Percentiles rank a stretch among this genome's conserved stretches.
phyloP scores from a whole-genome alignment of 2,329 filamentous ascomycete species.

The Xylariales sp. region DNA sequence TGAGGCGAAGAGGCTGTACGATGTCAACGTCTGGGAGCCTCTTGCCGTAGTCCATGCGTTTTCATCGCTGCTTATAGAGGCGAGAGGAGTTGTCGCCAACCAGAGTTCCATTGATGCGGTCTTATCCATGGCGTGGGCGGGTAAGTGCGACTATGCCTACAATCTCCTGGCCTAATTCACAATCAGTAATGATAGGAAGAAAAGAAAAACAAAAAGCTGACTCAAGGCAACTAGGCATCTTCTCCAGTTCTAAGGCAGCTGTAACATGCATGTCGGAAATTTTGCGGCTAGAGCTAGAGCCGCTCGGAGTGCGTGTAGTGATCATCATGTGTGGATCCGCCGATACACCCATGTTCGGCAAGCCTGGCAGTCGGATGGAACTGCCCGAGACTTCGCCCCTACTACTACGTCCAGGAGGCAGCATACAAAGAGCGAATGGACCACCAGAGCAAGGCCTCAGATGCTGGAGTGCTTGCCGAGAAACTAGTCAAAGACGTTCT shows the following conservation, averaged over 20 bases:
- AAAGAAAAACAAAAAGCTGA: too few species aligned
- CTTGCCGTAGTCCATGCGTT: neutral
- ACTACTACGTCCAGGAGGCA: neutral
- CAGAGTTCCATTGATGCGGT: neutral
- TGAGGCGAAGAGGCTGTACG: neutral
- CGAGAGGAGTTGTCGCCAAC: neutral
- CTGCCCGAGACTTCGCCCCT: neutral
- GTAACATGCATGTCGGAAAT: conserved; percentile 9
- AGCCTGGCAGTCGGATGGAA: neutral
- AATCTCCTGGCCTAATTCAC: neutral
- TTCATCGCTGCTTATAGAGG: neutral
- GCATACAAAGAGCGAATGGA: neutral
- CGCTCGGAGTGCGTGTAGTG: conserved; percentile 14
- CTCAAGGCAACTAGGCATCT: conserved; percentile 1
- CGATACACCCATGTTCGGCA: neutral
- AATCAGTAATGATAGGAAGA: too few species aligned
- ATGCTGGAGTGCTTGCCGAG: neutral
- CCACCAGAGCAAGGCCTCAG: neutral
- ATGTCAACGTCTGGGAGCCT: neutral
- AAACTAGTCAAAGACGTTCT: neutral
- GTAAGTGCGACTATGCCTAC: neutral
- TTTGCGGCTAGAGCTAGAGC: conserved; percentile 13
- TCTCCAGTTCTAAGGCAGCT: conserved; percentile 13
- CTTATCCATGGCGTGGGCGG: neutral
- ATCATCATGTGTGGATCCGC: conserved; percentile 12